These are phyloP conservation scores for Vinca minor DNA, from an alignment of 257 asterid genomes.

Conservation along the genomic window DNA sequence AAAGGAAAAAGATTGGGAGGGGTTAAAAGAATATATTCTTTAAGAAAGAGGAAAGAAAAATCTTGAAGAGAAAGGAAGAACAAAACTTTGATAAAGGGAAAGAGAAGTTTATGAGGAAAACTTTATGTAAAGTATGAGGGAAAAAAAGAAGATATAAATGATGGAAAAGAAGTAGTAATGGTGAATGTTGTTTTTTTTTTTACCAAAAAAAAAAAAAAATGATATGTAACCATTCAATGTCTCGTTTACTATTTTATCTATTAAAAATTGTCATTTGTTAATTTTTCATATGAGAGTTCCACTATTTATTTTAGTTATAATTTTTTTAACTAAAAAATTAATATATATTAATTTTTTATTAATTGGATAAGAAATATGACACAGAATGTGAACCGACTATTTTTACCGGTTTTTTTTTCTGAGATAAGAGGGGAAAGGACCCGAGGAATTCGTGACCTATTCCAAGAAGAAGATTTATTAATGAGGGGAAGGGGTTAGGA, in stretches of 20 bases:
- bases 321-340: too few relatives aligned
- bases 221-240: too few relatives aligned
- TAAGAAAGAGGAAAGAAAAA: slow-evolving; percentile 2
- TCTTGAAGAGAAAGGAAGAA: neutral
- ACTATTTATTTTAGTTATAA: too few relatives aligned
- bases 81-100: neutral
- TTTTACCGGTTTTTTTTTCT: too few relatives aligned
- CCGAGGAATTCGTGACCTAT: slow-evolving; percentile 29
- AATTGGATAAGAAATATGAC: too few relatives aligned
- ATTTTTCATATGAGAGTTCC: too few relatives aligned
- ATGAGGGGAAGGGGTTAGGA: neutral
- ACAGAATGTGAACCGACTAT: too few relatives aligned
- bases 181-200: slow-evolving; percentile 4
- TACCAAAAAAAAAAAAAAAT: too few relatives aligned
- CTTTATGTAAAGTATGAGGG: slow-evolving; percentile 2
- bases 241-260: too few relatives aligned
- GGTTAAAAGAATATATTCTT: slow-evolving; percentile 8
- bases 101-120: neutral
- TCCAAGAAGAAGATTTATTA: slow-evolving; percentile 3
- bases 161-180: neutral
- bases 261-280: too few relatives aligned
- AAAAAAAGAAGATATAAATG: neutral
- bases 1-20: neutral
- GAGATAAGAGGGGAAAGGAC: slow-evolving; percentile 13
- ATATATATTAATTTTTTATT: too few relatives aligned